phyloP scores from a whole-genome alignment of 768 basidiomycete genomes.

The Rhodosporidiobolus odoratus region DNA sequence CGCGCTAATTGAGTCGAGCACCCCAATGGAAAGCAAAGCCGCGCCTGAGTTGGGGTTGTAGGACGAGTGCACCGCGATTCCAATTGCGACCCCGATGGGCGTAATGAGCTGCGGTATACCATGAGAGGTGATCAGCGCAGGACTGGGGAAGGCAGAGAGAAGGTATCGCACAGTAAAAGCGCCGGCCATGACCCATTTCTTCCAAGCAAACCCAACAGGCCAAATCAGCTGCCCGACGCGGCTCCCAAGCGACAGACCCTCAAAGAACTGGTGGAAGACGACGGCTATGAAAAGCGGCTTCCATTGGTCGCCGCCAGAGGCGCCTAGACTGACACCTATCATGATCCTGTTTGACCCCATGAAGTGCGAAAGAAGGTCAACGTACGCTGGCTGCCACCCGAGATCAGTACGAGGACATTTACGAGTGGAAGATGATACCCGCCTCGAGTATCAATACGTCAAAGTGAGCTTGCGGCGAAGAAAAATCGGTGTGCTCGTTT shows the following conservation, averaged over 20 bases:
- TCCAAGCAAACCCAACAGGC: slow-evolving; percentile 1
- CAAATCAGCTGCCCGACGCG: slow-evolving; percentile 41
- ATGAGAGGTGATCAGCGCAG: not conserved
- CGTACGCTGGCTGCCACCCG: not conserved
- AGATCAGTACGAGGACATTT: not conserved
- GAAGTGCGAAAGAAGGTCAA: not conserved
- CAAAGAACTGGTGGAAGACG: slow-evolving; percentile 45
- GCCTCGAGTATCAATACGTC: slow-evolving; percentile 42
- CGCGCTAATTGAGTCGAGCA: slow-evolving; percentile 45
- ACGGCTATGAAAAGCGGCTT: slow-evolving; percentile 45
- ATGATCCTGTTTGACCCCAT: slow-evolving; percentile 41
- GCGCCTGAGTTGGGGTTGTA: slow-evolving; percentile 43
- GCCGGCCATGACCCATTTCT: slow-evolving; percentile 37
- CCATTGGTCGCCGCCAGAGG: slow-evolving; percentile 43
- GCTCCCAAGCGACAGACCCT: slow-evolving; percentile 44
- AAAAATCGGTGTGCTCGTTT: slow-evolving; percentile 8
- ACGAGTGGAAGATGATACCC: slow-evolving; percentile 43
- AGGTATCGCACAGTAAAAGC: slow-evolving; percentile 18
- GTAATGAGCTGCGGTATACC: slow-evolving; percentile 40
- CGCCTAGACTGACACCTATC: slow-evolving; percentile 46
- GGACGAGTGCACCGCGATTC: slow-evolving; percentile 44
- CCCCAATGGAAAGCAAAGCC: slow-evolving; percentile 43
- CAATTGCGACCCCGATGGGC: slow-evolving; percentile 44
- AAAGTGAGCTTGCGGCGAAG: slow-evolving; percentile 38
- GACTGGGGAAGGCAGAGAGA: not conserved